phyloP scores from a whole-genome alignment of 2,329 filamentous ascomycete genomes.

The Macrophomina pseudophaseolina region DNA sequence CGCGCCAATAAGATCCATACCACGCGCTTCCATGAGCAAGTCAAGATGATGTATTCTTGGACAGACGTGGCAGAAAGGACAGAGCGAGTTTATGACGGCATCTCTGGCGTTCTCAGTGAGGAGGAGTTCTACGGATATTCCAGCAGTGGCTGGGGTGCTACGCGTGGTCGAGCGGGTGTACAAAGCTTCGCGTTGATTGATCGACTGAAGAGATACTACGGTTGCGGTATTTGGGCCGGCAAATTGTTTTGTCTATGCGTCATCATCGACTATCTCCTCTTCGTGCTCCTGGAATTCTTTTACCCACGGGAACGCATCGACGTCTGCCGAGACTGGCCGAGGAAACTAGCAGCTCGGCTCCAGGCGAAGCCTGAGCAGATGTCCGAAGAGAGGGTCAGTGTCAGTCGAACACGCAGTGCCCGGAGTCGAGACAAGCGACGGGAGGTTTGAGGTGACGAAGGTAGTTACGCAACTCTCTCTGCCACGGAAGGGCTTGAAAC shows the following conservation, averaged over 20 bases:
- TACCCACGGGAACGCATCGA: constrained; percentile 87
- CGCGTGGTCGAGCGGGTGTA: constrained; percentile 69
- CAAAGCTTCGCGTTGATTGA: constrained; percentile 94
- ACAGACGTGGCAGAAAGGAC: constrained; percentile 92
- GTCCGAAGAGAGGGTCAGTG: background rate
- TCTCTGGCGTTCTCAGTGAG: constrained; percentile 82
- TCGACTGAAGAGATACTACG: constrained; percentile 93
- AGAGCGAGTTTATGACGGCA: constrained; percentile 92
- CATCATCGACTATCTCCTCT: constrained; percentile 91
- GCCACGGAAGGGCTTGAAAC: background rate
- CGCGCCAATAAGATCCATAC: constrained; percentile 86
- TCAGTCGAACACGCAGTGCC: background rate
- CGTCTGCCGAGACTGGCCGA: constrained; percentile 88
- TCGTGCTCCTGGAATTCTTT: constrained; percentile 84
- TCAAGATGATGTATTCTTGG: constrained; percentile 99
- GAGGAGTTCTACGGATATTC: constrained; percentile 88
- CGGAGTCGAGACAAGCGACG: constrained; percentile 15
- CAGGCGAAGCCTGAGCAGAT: background rate
- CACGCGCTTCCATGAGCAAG: constrained; percentile 94
- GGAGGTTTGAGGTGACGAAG: background rate
- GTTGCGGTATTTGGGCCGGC: constrained; percentile 97
- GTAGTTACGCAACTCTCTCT: background rate
- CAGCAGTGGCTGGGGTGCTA: constrained; percentile 71
- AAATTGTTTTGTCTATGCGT: constrained; percentile 96
- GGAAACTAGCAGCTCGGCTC: constrained; percentile 59